Evolutionary conservation across 2,329 filamentous ascomycete species (phyloP), one percentile per base, ranked within the genome.

Genomic region (Alternaria alternata): DNA sequence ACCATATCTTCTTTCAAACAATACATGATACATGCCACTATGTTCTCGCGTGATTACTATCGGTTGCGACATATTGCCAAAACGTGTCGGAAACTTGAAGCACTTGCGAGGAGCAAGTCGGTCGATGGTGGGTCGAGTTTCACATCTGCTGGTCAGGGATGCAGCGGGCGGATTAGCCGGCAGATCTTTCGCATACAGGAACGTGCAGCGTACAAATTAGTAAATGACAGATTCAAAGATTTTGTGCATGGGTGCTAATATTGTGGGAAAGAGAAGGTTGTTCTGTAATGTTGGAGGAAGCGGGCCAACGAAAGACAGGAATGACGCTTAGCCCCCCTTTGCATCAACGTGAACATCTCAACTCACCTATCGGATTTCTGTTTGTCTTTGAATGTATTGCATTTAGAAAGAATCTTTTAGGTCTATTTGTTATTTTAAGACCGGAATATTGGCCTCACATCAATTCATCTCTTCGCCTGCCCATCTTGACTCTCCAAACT

Each of bases 51-150:
- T 69, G 66, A 70, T 58, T 48, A 55, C 1, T 51, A 7, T 0
- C 4, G 36, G 30, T n/a, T 34, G 67, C 54, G 57, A 63, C 62
- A 43, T 59, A 12, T 57, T 38, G 36, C 42, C 49, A 48, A 58
- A 55, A 56, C 57, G 38, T 34, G 56, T 66, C 41, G 53, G 66
- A 60, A 22, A 39, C 51, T 44, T 72, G 69, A 69, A 60, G 69
- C 62, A 60, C 4, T 32, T 36, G 54, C 49, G 36, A 44, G 38
- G 38, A 20, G 42, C 51, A 22, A n/a, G 42, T 66, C 57, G 38
- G 52, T 44, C 57, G 41, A 62, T 66, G 63, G 68, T 73, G 73
- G 72, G 63, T 71, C 73, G 73, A 73, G 66, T 69, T 69, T 71
- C 68, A 68, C 20, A 55, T 54, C 14, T 59, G 53, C 38, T 8